Conservation (phyloP, 192 early-diverging fungal genomes). For the Borealophlyctis nickersoniae region DNA sequence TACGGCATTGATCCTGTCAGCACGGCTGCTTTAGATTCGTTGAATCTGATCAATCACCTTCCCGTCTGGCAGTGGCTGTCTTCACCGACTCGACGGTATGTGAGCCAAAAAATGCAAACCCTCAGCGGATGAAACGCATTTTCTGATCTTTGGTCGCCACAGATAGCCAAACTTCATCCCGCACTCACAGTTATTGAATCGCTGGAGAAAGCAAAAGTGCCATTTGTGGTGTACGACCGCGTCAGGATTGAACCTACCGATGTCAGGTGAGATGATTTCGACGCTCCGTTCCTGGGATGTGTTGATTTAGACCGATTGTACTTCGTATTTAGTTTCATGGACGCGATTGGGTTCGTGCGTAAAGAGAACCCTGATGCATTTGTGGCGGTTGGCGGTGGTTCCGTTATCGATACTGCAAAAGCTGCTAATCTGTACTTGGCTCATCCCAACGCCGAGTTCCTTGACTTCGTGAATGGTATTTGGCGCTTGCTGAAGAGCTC, state of each 20-base stretch:
- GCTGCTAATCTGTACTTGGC: slow-evolving; percentile 84
- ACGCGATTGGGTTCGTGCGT: slow-evolving; percentile 78
- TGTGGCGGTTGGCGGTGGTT: slow-evolving; percentile 88
- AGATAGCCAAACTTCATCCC: slow-evolving; percentile 56
- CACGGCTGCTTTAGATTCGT: not conserved
- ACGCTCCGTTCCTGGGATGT: too few relatives aligned
- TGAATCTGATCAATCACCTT: not conserved
- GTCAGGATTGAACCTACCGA: slow-evolving; percentile 85
- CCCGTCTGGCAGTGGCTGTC: slow-evolving; percentile 44
- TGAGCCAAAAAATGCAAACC: not conserved
- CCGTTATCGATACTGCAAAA: slow-evolving; percentile 87
- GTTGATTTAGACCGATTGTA: too few relatives aligned
- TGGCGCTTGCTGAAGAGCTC: not conserved
- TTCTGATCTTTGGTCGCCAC: not conserved
- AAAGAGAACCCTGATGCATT: slow-evolving; percentile 75
- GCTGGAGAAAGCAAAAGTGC: slow-evolving; percentile 63
- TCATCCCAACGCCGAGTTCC: slow-evolving; percentile 76
- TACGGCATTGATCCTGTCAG: slow-evolving; percentile 7
- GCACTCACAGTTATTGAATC: slow-evolving; percentile 75
- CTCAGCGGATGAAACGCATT: not conserved
- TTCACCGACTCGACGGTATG: slow-evolving; percentile 59
- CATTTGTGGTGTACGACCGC: slow-evolving; percentile 70
- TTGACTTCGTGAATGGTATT: slow-evolving; percentile 82
- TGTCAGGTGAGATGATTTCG: slow-evolving; percentile 31
- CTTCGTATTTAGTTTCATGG: slow-evolving; percentile 76